A percentile compares a stretch with the other conserved stretches of the same genome.
Conservation (phyloP, 106 monocot genomes). For the Apostasia ramifera region DNA sequence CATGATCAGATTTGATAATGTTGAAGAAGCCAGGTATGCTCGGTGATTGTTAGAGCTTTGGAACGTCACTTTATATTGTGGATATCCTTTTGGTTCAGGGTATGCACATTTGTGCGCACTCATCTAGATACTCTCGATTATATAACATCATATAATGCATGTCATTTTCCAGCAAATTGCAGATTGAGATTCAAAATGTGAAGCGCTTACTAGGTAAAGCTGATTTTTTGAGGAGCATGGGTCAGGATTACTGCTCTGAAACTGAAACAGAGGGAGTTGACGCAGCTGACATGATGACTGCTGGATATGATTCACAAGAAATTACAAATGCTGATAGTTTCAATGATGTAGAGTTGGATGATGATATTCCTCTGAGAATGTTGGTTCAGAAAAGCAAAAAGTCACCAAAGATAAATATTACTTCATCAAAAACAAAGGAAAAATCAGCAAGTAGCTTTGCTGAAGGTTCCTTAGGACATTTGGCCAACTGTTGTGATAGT, state of each 20-base stretch:
- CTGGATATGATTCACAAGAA: conserved; percentile 16
- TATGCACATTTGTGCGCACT: conserved; percentile 2
- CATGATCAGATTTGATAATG: conserved; percentile 97
- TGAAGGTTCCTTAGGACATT: conserved; percentile 15
- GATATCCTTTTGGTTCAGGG: neutral
- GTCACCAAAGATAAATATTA: conserved; percentile 25
- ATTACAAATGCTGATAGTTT: conserved; percentile 4
- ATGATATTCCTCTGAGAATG: conserved; percentile 46
- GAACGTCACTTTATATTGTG: neutral
- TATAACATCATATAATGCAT: conserved; percentile 5
- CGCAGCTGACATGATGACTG: conserved; percentile 19
- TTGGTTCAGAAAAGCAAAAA: conserved; percentile 26
- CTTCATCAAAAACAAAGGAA: conserved; percentile 15
- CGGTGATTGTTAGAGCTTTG: neutral
- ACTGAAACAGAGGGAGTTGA: conserved; percentile 77
- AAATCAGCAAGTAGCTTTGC: conserved; percentile 6
- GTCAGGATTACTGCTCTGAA: conserved; percentile 77
- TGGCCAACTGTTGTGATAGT: conserved; percentile 17
- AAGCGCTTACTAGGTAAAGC: conserved; percentile 32
- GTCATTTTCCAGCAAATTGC: conserved; percentile 64
- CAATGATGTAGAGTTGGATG: conserved; percentile 33
- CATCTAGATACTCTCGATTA: neutral
- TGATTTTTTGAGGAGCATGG: conserved; percentile 19
- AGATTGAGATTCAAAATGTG: conserved; percentile 62
- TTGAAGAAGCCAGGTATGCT: conserved; percentile 77